These are phyloP conservation scores for Monilinia polystroma DNA, from an alignment of 2,329 filamentous ascomycete genomes.

Conservation along the genomic window DNA sequence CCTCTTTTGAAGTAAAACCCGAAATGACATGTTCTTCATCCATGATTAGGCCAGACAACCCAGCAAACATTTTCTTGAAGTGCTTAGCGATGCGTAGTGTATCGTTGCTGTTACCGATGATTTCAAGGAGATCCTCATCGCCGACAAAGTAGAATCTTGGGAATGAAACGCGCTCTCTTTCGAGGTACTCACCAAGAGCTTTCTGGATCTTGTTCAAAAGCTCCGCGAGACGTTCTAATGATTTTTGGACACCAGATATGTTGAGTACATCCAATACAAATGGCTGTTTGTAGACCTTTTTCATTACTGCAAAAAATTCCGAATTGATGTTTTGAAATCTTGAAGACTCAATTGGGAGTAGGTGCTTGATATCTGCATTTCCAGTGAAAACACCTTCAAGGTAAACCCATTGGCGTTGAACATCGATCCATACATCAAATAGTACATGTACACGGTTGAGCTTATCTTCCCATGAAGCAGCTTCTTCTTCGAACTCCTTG, in stretches of 20 bases:
- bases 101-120: constrained; percentile 99
- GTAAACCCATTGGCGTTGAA: constrained; percentile 99
- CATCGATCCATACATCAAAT: constrained; percentile 99
- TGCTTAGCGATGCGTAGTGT: constrained; percentile 95
- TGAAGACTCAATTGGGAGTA: constrained; percentile 92
- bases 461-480: constrained; percentile 95
- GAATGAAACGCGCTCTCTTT: constrained; percentile 96
- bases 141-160: constrained; percentile 99
- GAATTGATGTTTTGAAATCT: constrained; percentile 99
- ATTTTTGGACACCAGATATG: constrained; percentile 94
- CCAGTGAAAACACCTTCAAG: constrained; percentile 98
- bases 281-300: constrained; percentile 96
- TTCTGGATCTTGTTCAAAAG: constrained; percentile 99
- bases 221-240: constrained; percentile 91
- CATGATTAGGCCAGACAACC: constrained; percentile 84
- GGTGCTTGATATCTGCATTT: constrained; percentile 97
- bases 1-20: constrained; percentile 93
- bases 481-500: constrained; percentile 98
- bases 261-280: constrained; percentile 94
- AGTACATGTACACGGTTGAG: constrained; percentile 95
- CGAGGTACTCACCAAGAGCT: constrained; percentile 95
- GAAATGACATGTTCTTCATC: constrained; percentile 88
- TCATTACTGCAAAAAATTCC: constrained; percentile 98
- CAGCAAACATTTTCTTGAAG: constrained; percentile 99
- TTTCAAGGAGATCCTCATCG: constrained; percentile 96